Conservation (phyloP, 1,284 basidiomycete genomes). For the Prillingera fragicola region DNA sequence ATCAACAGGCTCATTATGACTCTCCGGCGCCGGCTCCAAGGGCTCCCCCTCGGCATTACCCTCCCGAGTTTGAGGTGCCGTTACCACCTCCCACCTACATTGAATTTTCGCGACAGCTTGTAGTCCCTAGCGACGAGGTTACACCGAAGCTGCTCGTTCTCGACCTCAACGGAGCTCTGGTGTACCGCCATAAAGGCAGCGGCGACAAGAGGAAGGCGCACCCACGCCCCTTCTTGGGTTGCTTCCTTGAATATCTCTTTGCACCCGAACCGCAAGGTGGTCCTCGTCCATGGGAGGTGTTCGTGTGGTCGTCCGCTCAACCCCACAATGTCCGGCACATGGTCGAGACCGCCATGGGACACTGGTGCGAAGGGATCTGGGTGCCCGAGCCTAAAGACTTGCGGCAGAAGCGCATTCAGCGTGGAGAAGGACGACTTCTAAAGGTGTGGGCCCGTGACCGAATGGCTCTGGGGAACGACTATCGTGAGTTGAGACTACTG, state of each 20-base stretch:
- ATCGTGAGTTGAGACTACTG: slow-evolving; percentile 27
- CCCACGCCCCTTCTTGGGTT: slow-evolving; percentile 41
- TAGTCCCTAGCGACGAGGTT: background rate
- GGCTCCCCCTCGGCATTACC: too few species aligned
- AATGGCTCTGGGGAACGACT: slow-evolving; percentile 38
- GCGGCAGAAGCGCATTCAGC: background rate
- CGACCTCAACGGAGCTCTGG: slow-evolving; percentile 46
- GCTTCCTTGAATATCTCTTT: slow-evolving; percentile 45
- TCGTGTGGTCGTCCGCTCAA: slow-evolving; percentile 47
- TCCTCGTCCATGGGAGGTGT: slow-evolving; percentile 35
- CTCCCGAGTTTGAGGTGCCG: slow-evolving; percentile 1
- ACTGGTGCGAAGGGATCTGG: slow-evolving; percentile 32
- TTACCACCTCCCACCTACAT: slow-evolving; percentile 4
- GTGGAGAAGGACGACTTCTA: slow-evolving; percentile 37
- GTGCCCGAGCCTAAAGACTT: slow-evolving; percentile 15
- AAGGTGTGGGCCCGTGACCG: slow-evolving; percentile 46
- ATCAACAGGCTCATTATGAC: too few species aligned
- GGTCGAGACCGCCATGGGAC: slow-evolving; percentile 40
- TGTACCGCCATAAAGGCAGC: slow-evolving; percentile 31
- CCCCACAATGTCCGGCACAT: slow-evolving; percentile 44
- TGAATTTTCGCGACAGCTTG: slow-evolving; percentile 3
- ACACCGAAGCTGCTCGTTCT: slow-evolving; percentile 40
- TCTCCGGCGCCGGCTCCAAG: too few species aligned
- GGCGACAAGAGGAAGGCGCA: slow-evolving; percentile 14
- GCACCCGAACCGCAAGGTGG: slow-evolving; percentile 16